Percentiles rank a stretch among this genome's conserved stretches.
Evolutionary conservation across 495 filamentous ascomycete genomes (phyloP).

Genomic region (Amorphotheca resinae): DNA sequence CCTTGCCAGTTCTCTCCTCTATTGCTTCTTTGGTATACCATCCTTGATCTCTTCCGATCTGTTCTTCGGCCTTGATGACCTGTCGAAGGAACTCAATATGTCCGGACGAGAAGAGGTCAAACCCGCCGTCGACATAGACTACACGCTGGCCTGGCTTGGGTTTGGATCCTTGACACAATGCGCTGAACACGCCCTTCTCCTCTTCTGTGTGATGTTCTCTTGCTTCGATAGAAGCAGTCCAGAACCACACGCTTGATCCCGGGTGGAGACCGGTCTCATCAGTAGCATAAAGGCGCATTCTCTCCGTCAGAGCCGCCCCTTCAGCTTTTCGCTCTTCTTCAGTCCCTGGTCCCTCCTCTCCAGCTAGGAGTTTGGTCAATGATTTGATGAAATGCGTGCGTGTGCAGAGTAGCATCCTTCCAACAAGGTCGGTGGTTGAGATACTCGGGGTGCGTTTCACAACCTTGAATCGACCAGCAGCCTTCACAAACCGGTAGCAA

Average conservation of each 20-base stretch:
- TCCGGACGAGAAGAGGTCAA: constrained; percentile 92
- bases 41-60: constrained; percentile 46
- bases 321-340: constrained; percentile 48
- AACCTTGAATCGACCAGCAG: constrained; percentile 78
- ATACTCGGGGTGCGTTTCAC: constrained; percentile 95
- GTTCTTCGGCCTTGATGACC: constrained; percentile 59
- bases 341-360: constrained; percentile 57
- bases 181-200: constrained; percentile 45
- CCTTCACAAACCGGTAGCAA: constrained; percentile 95
- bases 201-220: constrained; percentile 37
- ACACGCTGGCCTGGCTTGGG: constrained; percentile 68
- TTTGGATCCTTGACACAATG: constrained; percentile 50
- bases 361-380: constrained; percentile 50
- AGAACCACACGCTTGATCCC: constrained; percentile 69
- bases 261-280: constrained; percentile 62
- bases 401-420: constrained; percentile 90
- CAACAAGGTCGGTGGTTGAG: constrained; percentile 92
- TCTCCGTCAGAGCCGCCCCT: constrained; percentile 49
- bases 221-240: constrained; percentile 44
- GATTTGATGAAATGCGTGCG: constrained; percentile 77
- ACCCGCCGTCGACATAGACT: constrained; percentile 92
- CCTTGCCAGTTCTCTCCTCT: constrained; percentile 47
- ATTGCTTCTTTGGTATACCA: constrained; percentile 59
- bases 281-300: constrained; percentile 74
- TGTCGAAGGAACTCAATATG: constrained; percentile 87